A percentile compares a stretch with the other conserved stretches of the same genome.
These are phyloP conservation scores for Penicillium goetzii DNA, from an alignment of 495 filamentous ascomycete genomes.

Conservation along the genomic window DNA sequence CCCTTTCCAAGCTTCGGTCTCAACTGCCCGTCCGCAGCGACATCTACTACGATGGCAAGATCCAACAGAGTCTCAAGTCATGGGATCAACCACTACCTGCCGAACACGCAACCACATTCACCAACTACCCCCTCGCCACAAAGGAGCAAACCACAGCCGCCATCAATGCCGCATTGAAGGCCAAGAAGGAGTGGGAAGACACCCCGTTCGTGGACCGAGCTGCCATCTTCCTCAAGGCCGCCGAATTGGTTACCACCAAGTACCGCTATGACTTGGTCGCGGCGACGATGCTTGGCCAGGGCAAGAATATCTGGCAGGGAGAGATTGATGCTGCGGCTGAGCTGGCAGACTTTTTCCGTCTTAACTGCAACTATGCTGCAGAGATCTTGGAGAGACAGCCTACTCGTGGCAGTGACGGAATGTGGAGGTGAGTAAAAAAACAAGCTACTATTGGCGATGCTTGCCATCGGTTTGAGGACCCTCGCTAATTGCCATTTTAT, in stretches of 20 bases:
- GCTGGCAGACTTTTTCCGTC: constrained; percentile 84
- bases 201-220: constrained; percentile 87
- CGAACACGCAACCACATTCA: constrained; percentile 68
- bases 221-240: constrained; percentile 90
- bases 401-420: constrained; percentile 54
- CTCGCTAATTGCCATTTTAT: neutral
- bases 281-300: constrained; percentile 91
- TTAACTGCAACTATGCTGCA: constrained; percentile 77
- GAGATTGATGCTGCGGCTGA: constrained; percentile 96
- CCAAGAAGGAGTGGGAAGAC: constrained; percentile 80
- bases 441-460: neutral
- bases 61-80: constrained; percentile 41
- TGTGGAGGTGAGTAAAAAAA: constrained; percentile 64
- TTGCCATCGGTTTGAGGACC: neutral
- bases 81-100: constrained; percentile 71
- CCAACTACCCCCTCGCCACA: constrained; percentile 74
- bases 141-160: constrained; percentile 70
- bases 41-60: constrained; percentile 60
- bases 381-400: constrained; percentile 77
- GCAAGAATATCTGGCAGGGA: constrained; percentile 96
- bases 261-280: constrained; percentile 95
- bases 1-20: constrained; percentile 59
- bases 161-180: constrained; percentile 78
- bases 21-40: constrained; percentile 48
- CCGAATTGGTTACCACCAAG: constrained; percentile 83